phyloP scores from a whole-genome alignment of 768 basidiomycete species.

The Leccinum uliginosum region DNA sequence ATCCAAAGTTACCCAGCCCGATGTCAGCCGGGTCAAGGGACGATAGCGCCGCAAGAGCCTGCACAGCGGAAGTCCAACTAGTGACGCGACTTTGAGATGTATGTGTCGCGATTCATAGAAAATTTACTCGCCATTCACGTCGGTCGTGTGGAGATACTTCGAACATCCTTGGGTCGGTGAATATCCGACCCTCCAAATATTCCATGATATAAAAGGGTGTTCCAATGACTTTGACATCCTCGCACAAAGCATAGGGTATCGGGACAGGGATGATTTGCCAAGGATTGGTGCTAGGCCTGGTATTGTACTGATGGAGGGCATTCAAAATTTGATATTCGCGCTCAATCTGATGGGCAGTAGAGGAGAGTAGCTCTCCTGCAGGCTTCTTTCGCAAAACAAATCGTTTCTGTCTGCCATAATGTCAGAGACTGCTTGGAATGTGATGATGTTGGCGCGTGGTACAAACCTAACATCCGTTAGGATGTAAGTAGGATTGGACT shows the following conservation, averaged over 20 bases:
- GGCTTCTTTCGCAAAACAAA: slow-evolving; percentile 95
- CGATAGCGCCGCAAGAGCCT: slow-evolving; percentile 63
- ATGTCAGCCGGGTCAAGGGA: slow-evolving; percentile 59
- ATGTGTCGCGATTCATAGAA: neutral
- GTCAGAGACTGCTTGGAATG: slow-evolving; percentile 1
- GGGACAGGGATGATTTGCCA: slow-evolving; percentile 75
- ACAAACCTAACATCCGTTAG: slow-evolving; percentile 71
- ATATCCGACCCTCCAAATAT: slow-evolving; percentile 90
- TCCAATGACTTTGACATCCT: slow-evolving; percentile 72
- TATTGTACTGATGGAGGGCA: slow-evolving; percentile 75
- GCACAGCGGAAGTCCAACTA: slow-evolving; percentile 78
- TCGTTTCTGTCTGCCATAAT: slow-evolving; percentile 40
- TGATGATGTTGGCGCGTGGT: neutral
- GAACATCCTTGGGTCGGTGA: slow-evolving; percentile 78
- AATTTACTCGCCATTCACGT: slow-evolving; percentile 58
- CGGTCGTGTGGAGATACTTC: slow-evolving; percentile 59
- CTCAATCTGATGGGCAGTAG: slow-evolving; percentile 93
- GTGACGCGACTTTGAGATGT: neutral
- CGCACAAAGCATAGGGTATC: slow-evolving; percentile 77
- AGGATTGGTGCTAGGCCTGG: slow-evolving; percentile 42
- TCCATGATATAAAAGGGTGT: slow-evolving; percentile 97
- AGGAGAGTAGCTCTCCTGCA: slow-evolving; percentile 77
- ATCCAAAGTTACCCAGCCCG: slow-evolving; percentile 69
- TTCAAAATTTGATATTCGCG: slow-evolving; percentile 82
- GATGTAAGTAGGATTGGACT: slow-evolving; percentile 98